A percentile compares a stretch with the other conserved stretches of the same genome.
Conservation (phyloP, 1,284 basidiomycete genomes). For the Sphagnurus paluster region DNA sequence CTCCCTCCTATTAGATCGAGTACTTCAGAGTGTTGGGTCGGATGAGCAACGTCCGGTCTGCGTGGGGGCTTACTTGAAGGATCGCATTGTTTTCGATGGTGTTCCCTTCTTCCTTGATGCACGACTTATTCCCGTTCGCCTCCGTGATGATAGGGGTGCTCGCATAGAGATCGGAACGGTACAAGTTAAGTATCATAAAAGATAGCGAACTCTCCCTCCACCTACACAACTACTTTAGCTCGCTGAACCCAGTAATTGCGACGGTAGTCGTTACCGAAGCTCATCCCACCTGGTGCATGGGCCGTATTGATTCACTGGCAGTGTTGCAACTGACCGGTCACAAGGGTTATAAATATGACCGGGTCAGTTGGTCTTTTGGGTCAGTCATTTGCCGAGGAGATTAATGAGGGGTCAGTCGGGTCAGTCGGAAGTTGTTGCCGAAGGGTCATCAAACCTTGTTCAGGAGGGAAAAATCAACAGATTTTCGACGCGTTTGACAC, state of each 20-base stretch:
- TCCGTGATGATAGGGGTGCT: slow-evolving; percentile 38
- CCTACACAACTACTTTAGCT: slow-evolving; percentile 55
- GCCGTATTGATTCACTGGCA: slow-evolving; percentile 41
- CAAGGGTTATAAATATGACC: no score
- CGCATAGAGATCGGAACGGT: slow-evolving; percentile 56
- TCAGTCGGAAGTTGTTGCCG: slow-evolving; percentile 16
- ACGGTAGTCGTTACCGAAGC: slow-evolving; percentile 50
- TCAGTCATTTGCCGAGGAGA: no score
- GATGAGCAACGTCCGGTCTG: slow-evolving; percentile 50
- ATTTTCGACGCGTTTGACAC: neutral
- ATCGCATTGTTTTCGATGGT: slow-evolving; percentile 54
- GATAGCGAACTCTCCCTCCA: slow-evolving; percentile 63
- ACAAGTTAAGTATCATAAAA: slow-evolving; percentile 57
- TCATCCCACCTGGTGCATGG: slow-evolving; percentile 57
- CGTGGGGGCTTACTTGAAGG: slow-evolving; percentile 45
- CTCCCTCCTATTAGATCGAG: slow-evolving; percentile 43
- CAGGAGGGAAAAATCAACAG: neutral
- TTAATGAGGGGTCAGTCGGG: slow-evolving; percentile 17
- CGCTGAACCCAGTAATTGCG: slow-evolving; percentile 54
- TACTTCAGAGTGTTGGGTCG: slow-evolving; percentile 31
- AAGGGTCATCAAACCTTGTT: neutral
- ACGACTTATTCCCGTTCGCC: slow-evolving; percentile 44
- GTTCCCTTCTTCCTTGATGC: slow-evolving; percentile 53
- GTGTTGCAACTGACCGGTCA: no score
- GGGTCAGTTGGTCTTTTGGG: no score